A percentile compares a stretch with the other conserved stretches of the same genome.
These are phyloP conservation scores for Metschnikowia shivogae DNA, from an alignment of 805 yeast genomes.

Conservation along the genomic window DNA sequence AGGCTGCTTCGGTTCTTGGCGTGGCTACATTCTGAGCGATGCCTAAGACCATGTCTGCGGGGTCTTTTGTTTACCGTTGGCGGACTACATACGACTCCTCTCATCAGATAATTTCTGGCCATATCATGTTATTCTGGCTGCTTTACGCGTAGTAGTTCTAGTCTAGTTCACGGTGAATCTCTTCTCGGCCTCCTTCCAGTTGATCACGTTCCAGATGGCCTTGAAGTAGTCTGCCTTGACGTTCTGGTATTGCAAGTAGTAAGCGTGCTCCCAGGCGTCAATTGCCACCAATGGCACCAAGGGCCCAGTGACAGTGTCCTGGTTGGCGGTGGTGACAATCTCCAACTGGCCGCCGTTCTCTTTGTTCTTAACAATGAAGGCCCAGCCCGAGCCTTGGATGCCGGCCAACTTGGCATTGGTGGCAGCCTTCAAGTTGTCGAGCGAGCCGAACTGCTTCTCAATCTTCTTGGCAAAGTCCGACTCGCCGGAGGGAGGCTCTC, in stretches of 20 bases:
- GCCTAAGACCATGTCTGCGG: no score
- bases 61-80: no score
- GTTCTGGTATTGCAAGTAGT: conserved; percentile 50
- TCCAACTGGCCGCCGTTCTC: conserved; percentile 42
- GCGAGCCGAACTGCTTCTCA: conserved; percentile 41
- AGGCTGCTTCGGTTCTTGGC: conserved; percentile 80
- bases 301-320: conserved; percentile 45
- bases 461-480: conserved; percentile 37
- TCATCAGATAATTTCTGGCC: no score
- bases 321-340: conserved; percentile 44
- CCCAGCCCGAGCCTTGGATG: conserved; percentile 54
- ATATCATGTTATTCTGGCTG: no score
- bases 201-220: conserved; percentile 48
- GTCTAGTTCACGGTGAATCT: conserved; percentile 28
- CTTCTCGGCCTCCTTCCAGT: conserved; percentile 49
- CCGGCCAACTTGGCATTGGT: conserved; percentile 44
- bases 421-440: conserved; percentile 38
- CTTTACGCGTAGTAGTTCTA: no score
- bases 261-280: conserved; percentile 55
- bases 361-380: conserved; percentile 45
- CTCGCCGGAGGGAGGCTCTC: conserved; percentile 21
- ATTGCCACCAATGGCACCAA: conserved; percentile 45
- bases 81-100: no score
- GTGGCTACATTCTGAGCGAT: conserved; percentile 55
- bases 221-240: conserved; percentile 48